phyloP scores from a whole-genome alignment of 208 protist species.

The Acanthamoeba lenticulata region DNA sequence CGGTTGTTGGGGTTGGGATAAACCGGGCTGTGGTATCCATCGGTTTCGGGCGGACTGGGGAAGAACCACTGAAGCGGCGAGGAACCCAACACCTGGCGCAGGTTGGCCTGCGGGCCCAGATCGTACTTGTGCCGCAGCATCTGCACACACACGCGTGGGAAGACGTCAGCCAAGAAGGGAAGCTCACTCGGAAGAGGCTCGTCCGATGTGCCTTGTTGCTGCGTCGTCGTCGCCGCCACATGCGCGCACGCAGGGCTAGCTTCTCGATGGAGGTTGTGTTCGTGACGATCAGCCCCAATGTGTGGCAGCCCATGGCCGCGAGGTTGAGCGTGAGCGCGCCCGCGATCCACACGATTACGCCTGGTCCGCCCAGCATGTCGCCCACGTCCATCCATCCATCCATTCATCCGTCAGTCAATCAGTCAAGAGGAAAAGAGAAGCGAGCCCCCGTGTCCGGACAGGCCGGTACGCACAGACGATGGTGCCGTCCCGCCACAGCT shows the following conservation, averaged over 20 bases:
- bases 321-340: not conserved
- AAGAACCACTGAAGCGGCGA: constrained; percentile 2
- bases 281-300: not conserved
- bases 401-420: too few species aligned
- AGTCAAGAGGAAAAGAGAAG: not conserved
- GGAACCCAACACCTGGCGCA: not conserved
- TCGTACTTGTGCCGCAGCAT: not conserved
- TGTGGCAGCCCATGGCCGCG: not conserved
- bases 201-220: not conserved
- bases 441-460: not conserved
- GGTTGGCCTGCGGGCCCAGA: not conserved
- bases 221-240: not conserved
- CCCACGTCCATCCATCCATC: too few species aligned
- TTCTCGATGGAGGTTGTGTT: not conserved
- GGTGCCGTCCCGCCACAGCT: not conserved
- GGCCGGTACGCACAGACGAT: not conserved
- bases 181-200: not conserved
- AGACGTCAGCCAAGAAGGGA: not conserved
- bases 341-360: not conserved
- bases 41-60: not conserved
- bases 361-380: too few species aligned
- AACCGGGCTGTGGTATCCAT: not conserved
- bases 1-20: constrained; percentile 11
- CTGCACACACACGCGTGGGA: not conserved
- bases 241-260: not conserved